Evolutionary conservation across 1,139 yeast species (phyloP), one percentile per base, ranked within the genome.

Genomic region (Barnettozyma hawaiiensis): DNA sequence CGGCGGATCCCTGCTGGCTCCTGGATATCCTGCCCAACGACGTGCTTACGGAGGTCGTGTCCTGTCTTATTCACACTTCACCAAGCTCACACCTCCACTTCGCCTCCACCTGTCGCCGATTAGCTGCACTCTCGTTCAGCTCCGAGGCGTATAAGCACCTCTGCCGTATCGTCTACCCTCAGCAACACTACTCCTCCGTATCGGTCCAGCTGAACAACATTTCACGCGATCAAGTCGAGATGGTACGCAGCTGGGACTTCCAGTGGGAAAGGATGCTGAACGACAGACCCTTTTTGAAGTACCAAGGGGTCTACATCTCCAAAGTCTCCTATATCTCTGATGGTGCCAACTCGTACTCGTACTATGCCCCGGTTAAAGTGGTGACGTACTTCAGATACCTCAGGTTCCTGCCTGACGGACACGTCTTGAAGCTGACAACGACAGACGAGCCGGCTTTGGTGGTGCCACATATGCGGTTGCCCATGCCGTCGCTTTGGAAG

Each of bases 301-400:
- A 78, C 59, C 69, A 77, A 40, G 98, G 98, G 1, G 74, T 89
- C 31, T 92, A 90, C 58, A 85, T 92, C 24, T 81, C 95, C 54
- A 85, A 84, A 11, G 84, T 92, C 42, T 84, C 85, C 49, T 90
- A 87, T 61, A 75, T 85, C 52, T 74, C 95, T 46, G 85, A 85
- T 57, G 95, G 97, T 40, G 78, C 84, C 2, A 71, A 77, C 42
- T 74, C 73, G 8, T 85, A 78, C 53, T 75, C 79, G 41, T 75
- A 84, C 5, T 73, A 70, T 32, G 73, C 85, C n/a, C 96, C 97
- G 0, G 76, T 85, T 16, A 77, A 85, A 54, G 78, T 89, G 59
- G 85, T 90, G 39, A 86, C 96, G 0, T 92, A 90, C 59, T 92
- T 86, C 61, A 69, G 98, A 47, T 92, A 87, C 60, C 62, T 84